These are phyloP conservation scores for Litchi chinensis DNA, from an alignment of 345 rosid species.

Conservation along the genomic window DNA sequence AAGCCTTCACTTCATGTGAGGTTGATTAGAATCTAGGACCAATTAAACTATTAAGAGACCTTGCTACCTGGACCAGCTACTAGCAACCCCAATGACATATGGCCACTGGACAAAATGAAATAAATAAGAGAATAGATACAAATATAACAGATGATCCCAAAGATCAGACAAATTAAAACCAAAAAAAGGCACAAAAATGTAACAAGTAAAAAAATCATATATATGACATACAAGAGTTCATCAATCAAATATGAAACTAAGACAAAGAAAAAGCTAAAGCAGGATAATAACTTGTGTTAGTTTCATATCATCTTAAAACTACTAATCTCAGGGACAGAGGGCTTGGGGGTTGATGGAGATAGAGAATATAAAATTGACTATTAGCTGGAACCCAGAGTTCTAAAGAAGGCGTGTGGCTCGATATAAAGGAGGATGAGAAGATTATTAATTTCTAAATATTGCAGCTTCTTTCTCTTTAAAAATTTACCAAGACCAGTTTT, in stretches of 20 bases:
- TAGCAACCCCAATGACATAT: neutral
- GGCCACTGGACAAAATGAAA: neutral
- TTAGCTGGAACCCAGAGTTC: neutral
- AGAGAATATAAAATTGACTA: constrained; percentile 1
- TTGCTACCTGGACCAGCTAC: neutral
- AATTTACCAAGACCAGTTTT: neutral
- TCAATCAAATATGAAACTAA: neutral
- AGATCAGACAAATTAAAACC: neutral
- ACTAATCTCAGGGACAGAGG: neutral
- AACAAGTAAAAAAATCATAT: neutral
- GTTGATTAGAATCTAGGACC: neutral
- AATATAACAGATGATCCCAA: neutral
- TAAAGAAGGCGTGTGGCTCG: neutral
- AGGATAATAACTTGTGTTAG: neutral
- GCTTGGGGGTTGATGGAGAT: neutral
- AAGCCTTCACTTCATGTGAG: neutral
- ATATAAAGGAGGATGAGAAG: neutral
- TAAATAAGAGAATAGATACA: neutral
- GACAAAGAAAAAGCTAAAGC: neutral
- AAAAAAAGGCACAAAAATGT: neutral
- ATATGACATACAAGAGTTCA: neutral
- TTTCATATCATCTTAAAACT: neutral
- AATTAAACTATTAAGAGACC: neutral
- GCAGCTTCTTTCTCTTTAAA: neutral
- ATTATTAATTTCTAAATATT: neutral